These are phyloP conservation scores for Neoconidiobolus thromboides DNA, from an alignment of 371 early-diverging fungal species.

Conservation along the genomic window DNA sequence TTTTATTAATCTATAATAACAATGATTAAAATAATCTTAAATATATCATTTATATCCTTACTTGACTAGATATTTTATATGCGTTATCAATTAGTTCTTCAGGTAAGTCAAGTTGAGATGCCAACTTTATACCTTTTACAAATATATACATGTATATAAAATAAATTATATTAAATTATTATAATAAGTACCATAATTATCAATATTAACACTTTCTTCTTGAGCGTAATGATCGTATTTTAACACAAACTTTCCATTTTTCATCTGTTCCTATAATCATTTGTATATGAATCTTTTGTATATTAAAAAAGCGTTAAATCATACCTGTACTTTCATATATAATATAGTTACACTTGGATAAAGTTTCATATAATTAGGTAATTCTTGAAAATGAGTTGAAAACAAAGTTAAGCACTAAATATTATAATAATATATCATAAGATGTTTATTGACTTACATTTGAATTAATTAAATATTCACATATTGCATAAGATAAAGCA, in stretches of 20 bases:
- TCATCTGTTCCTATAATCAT: background rate
- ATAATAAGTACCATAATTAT: slow-evolving; percentile 3
- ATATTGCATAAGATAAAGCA: slow-evolving; percentile 58
- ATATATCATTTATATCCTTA: background rate
- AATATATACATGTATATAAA: background rate
- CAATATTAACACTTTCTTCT: slow-evolving; percentile 1
- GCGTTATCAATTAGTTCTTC: slow-evolving; percentile 3
- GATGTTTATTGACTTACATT: slow-evolving; percentile 14
- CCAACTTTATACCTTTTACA: slow-evolving; percentile 2
- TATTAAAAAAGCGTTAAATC: background rate
- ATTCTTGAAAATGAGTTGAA: slow-evolving; percentile 48
- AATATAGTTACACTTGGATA: slow-evolving; percentile 47
- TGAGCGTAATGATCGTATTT: background rate
- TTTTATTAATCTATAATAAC: background rate
- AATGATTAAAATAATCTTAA: background rate
- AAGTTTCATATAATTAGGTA: slow-evolving; percentile 21
- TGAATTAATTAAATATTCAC: slow-evolving; percentile 41
- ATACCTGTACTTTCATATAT: slow-evolving; percentile 32
- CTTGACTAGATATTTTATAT: slow-evolving; percentile 3
- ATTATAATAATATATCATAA: background rate
- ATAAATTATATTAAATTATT: background rate
- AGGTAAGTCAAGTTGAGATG: background rate
- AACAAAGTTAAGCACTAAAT: slow-evolving; percentile 38
- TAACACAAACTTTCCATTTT: background rate
- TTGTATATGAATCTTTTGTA: background rate